Base-by-base conservation (phyloP, 192 early-diverging fungal species). In the Thamnidium elegans region DNA sequence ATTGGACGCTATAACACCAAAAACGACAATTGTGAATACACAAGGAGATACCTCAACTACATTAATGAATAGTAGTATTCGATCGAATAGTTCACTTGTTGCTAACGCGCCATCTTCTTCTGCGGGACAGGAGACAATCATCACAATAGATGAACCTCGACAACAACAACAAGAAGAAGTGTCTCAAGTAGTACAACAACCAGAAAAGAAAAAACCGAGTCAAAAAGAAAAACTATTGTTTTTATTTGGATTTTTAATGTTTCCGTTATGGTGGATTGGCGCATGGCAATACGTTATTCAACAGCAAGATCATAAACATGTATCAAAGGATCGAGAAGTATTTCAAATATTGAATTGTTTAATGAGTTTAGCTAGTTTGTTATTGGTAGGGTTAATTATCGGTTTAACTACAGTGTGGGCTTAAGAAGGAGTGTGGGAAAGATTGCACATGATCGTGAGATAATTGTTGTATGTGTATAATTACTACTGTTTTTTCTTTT, bases 181-280 rank as follows among this genome's bases (percentile, higher is more conserved):
- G 26, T 26, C 26, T 26, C 26, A 26, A 26, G 26, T 26, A 26
- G 26, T 26, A 26, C 55, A 26, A 50, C 17, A 9, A 15, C 14
- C 36, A 7, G 20, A 17, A 8, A 50, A 34, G n/a, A 50, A n/a
- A 2, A 8, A 30, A 31, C 44, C 31, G 3, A 23, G 34, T 26
- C 23, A 58, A 42, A 60, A 47, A 20, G 59, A 46, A 30, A 61
- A 21, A 15, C 15, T 39, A 9, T 30, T 67, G 4, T 67, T 67
- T 17, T 45, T 67, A n/a, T 67, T 67, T 67, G 66, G 66, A 7
- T 67, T 67, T 43, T 17, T 67, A 51, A 19, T 31, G 6, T 67
- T 67, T 10, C 66, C 66, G n/a, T 39, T 56, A 13, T 67, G 58
- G 66, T 67, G 66, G 55, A 53, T 67, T 42, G 58, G 66, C 4